Conservation (phyloP, 1,139 yeast genomes). For the Suhomyces chickasaworum region DNA sequence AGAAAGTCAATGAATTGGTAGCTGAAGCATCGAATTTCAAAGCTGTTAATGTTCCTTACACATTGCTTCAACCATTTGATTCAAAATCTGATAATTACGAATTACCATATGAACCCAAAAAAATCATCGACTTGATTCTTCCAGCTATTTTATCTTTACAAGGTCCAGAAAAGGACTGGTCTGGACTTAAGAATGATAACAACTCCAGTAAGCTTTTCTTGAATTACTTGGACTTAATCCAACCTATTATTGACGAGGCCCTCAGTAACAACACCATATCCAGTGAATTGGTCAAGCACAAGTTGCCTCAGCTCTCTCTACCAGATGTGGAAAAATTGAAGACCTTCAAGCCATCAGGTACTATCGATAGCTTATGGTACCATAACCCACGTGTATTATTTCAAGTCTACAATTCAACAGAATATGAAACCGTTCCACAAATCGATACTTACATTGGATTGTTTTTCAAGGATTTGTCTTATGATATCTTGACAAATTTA, state of each 20-base stretch:
- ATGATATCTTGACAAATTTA: conserved; percentile 74
- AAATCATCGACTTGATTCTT: conserved; percentile 52
- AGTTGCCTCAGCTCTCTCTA: conserved; percentile 48
- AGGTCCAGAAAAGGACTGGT: conserved; percentile 32
- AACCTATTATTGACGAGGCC: conserved; percentile 41
- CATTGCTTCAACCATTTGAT: conserved; percentile 43
- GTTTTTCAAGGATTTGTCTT: conserved; percentile 71
- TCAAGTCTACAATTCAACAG: conserved; percentile 60
- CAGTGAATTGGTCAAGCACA: conserved; percentile 44
- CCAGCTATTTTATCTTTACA: conserved; percentile 52
- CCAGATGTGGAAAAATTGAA: conserved; percentile 47
- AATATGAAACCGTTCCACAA: conserved; percentile 74
- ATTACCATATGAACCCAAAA: conserved; percentile 57
- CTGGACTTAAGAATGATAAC: conserved; percentile 16
- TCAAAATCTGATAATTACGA: conserved; percentile 32
- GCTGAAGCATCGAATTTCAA: conserved; percentile 44
- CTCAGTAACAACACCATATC: conserved; percentile 42
- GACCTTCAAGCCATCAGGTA: conserved; percentile 30
- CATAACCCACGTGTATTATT: conserved; percentile 60
- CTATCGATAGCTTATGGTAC: conserved; percentile 43
- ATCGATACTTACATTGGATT: conserved; percentile 56
- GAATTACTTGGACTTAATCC: conserved; percentile 33
- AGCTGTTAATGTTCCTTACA: conserved; percentile 24
- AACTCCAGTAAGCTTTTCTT: conserved; percentile 32
- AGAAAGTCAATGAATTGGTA: conserved; percentile 46